Conservation (phyloP, 257 asterid species). For the Scutellaria baicalensis region DNA sequence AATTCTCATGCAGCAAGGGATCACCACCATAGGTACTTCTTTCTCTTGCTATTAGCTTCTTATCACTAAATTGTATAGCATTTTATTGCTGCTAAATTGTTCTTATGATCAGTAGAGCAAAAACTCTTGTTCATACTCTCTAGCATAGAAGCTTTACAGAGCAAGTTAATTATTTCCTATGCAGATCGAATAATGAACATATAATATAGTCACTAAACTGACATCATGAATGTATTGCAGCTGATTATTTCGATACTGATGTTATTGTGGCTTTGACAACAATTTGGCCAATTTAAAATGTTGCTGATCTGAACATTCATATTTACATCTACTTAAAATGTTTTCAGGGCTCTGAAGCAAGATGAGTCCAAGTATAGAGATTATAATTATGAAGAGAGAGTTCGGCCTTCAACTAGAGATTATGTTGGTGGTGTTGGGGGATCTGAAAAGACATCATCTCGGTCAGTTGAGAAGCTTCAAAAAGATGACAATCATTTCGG, state of each 20-base stretch:
- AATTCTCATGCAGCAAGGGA: conserved; percentile 62
- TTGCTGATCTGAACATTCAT: not conserved
- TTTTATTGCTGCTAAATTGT: not conserved
- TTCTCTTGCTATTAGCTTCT: not conserved
- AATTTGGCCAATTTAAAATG: not conserved
- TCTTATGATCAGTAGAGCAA: not conserved
- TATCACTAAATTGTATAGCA: not conserved
- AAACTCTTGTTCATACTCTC: not conserved
- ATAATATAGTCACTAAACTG: not conserved
- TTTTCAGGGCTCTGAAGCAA: conserved; percentile 63
- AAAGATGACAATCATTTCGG: conserved; percentile 56
- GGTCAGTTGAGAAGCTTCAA: conserved; percentile 56
- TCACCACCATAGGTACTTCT: conserved; percentile 55
- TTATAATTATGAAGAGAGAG: conserved; percentile 66
- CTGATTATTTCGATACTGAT: not conserved
- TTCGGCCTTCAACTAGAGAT: conserved; percentile 55
- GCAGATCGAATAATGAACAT: not conserved
- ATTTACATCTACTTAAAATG: conserved; percentile 7
- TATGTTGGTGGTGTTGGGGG: conserved; percentile 39
- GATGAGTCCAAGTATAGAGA: conserved; percentile 82
- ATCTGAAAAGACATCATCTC: conserved; percentile 53
- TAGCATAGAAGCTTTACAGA: not conserved
- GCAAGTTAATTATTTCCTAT: not conserved
- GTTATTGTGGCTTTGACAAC: not conserved
- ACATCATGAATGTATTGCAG: not conserved